Percentiles rank a stretch among this genome's conserved stretches.
Conservation (phyloP, 495 filamentous ascomycete species). For the Amphirosellinia nigrospora region DNA sequence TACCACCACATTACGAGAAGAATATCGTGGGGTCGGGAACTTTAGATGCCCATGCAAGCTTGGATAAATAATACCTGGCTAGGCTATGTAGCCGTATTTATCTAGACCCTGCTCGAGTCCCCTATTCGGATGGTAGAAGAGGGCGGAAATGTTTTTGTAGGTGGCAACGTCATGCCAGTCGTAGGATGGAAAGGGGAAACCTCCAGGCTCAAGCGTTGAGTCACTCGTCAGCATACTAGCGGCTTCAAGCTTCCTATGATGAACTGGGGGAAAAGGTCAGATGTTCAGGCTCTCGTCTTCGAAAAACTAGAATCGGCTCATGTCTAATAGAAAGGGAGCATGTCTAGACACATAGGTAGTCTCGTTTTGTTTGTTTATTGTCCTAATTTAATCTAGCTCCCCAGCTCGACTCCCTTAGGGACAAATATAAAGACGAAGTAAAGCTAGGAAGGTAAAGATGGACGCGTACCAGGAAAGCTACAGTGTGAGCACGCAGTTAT, state of each 20-base stretch:
- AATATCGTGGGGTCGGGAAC: background rate
- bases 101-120: background rate
- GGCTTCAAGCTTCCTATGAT: background rate
- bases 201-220: background rate
- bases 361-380: background rate
- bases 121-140: background rate
- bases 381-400: background rate
- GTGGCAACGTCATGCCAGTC: background rate
- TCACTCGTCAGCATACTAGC: background rate
- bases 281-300: background rate
- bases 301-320: background rate
- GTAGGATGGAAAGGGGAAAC: background rate
- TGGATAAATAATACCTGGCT: background rate
- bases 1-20: constrained; percentile 4
- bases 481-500: background rate
- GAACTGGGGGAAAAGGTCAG: background rate
- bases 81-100: background rate
- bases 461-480: background rate
- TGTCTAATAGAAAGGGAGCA: background rate
- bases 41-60: background rate
- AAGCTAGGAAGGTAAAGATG: background rate
- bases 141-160: background rate
- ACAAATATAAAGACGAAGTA: background rate
- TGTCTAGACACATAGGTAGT: background rate
- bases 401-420: background rate